Conservation (phyloP, 441 rosid species). For the Brassica balearica region DNA sequence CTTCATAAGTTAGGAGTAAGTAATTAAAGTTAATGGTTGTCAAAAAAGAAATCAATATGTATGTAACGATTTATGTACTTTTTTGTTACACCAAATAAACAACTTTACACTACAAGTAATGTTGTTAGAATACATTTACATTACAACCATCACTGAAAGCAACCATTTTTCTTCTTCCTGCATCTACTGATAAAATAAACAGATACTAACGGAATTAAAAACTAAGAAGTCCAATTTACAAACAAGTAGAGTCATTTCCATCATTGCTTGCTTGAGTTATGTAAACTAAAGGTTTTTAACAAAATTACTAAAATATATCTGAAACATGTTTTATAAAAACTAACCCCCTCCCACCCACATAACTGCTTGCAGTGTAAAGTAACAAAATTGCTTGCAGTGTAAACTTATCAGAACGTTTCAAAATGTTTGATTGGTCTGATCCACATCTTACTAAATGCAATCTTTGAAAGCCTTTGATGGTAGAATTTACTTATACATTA, state of each 20-base stretch:
- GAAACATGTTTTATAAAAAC: no score
- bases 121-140: constrained; percentile 17
- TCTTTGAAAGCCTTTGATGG: no score
- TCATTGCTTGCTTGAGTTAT: no score
- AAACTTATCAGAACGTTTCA: not conserved
- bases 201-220: not conserved
- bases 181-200: not conserved
- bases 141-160: not conserved
- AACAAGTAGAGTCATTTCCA: no score
- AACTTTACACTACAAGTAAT: constrained; percentile 4
- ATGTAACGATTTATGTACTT: not conserved
- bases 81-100: not conserved
- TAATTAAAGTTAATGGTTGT: not conserved
- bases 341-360: no score
- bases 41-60: not conserved
- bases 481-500: no score
- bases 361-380: not conserved
- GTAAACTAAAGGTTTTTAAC: no score
- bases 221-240: no score
- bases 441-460: no score
- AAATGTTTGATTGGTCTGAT: no score
- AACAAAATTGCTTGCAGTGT: no score
- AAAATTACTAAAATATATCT: no score
- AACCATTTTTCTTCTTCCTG: not conserved
- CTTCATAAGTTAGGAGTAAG: not conserved